Evolutionary conservation across 129 eudicot species (phyloP).

Genomic region (Pittosporum tobira): DNA sequence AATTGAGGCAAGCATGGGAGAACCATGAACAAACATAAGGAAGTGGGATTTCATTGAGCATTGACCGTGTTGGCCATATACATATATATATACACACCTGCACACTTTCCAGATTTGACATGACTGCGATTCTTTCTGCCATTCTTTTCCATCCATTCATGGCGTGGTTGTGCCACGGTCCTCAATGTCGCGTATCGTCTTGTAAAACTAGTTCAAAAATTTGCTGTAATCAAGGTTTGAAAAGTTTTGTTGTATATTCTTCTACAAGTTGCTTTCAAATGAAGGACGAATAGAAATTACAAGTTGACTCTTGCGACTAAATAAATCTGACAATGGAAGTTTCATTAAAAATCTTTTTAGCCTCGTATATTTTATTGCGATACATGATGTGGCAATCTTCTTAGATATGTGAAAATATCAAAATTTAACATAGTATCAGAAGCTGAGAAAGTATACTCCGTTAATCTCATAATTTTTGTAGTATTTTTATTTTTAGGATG

Average conservation of each 20-base stretch:
- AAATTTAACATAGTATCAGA: too few species aligned
- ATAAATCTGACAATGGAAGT: too few species aligned
- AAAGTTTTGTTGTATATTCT: conserved; percentile 4
- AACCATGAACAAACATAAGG: conserved; percentile 1
- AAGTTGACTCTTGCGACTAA: not conserved
- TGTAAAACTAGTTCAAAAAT: conserved; percentile 15
- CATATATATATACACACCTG: too few species aligned
- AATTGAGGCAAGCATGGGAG: conserved; percentile 10
- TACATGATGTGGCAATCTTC: too few species aligned
- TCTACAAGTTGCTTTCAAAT: conserved; percentile 7
- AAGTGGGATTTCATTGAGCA: not conserved
- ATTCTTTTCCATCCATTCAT: conserved; percentile 13
- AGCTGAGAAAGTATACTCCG: too few species aligned
- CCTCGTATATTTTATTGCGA: too few species aligned
- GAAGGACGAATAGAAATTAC: not conserved
- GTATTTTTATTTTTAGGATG: too few species aligned
- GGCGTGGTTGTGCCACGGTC: conserved; percentile 24
- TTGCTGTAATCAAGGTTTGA: conserved; percentile 23
- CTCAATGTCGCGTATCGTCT: conserved; percentile 12
- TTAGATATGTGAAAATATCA: too few species aligned
- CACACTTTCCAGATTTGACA: too few species aligned
- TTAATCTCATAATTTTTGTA: too few species aligned
- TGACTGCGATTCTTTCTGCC: conserved; percentile 18
- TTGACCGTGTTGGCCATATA: not conserved
- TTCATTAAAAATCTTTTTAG: too few species aligned